phyloP scores from a whole-genome alignment of 2,329 filamentous ascomycete species.

The Penicillium sp. region DNA sequence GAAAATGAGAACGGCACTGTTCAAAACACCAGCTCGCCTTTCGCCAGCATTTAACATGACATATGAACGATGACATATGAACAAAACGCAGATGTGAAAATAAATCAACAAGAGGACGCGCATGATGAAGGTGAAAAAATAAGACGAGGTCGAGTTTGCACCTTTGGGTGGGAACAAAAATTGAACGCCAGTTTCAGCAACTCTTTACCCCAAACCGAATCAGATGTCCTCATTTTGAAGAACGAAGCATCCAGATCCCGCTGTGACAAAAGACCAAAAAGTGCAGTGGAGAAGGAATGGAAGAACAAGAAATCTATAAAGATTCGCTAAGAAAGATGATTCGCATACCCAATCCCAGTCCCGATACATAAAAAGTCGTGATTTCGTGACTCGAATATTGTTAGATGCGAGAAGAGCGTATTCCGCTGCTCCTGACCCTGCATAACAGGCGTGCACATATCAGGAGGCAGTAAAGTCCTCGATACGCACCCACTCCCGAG shows the following conservation, averaged over 20 bases:
- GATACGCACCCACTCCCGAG: constrained; percentile 57
- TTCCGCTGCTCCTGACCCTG: neutral
- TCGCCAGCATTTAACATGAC: constrained; percentile 5
- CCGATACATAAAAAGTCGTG: constrained; percentile 25
- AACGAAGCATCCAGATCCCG: neutral
- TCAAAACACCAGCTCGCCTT: constrained; percentile 13
- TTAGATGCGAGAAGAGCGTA: constrained; percentile 13
- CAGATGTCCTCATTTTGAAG: neutral
- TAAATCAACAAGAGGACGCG: neutral
- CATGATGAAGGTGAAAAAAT: neutral
- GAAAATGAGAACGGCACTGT: neutral
- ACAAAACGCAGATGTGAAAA: neutral
- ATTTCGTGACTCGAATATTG: constrained; percentile 29
- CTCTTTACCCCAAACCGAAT: neutral
- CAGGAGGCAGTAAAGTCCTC: constrained; percentile 35
- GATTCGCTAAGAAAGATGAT: neutral
- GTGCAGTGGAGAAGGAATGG: neutral
- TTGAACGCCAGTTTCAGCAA: neutral
- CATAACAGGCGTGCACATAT: neutral
- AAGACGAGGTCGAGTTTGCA: neutral
- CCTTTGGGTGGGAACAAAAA: neutral
- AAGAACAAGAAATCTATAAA: neutral
- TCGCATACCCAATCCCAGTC: constrained; percentile 14
- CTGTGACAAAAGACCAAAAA: neutral
- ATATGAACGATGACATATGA: neutral